phyloP scores from a whole-genome alignment of 225 moss, liverwort and hornwort genomes.

The Climacium dendroides region DNA sequence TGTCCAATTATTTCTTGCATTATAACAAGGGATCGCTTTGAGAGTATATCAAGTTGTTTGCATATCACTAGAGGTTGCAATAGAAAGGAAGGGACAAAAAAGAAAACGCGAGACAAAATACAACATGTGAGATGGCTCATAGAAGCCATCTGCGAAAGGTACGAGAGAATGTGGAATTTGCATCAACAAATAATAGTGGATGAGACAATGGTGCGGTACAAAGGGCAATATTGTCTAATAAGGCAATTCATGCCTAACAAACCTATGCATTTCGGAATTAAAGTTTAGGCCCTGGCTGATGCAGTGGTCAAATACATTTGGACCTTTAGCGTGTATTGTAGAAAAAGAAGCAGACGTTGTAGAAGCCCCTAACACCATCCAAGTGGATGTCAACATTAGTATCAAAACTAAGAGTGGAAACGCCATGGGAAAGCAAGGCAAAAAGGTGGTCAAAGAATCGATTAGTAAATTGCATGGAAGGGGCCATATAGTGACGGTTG shows the following conservation, averaged over 20 bases:
- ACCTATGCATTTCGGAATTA: background rate
- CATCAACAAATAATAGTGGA: background rate
- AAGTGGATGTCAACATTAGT: accelerated
- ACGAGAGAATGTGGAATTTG: background rate
- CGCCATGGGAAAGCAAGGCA: background rate
- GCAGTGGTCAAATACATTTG: background rate
- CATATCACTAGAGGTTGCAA: too few species aligned
- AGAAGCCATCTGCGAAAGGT: background rate
- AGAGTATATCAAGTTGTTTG: too few species aligned
- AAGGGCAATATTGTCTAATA: background rate
- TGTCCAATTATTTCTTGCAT: too few species aligned
- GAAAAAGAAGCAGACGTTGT: background rate
- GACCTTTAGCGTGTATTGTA: background rate
- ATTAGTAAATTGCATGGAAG: too few species aligned
- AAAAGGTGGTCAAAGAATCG: background rate
- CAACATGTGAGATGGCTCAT: background rate
- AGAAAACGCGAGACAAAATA: background rate
- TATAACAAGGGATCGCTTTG: too few species aligned
- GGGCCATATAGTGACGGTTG: background rate
- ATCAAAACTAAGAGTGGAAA: background rate
- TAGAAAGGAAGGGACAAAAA: too few species aligned
- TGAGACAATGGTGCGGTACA: background rate
- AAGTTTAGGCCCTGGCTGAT: background rate
- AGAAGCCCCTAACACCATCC: accelerated
- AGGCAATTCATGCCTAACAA: background rate